Evolutionary conservation across 495 filamentous ascomycete species (phyloP).

Genomic region (Polyplosphaeria fusca): DNA sequence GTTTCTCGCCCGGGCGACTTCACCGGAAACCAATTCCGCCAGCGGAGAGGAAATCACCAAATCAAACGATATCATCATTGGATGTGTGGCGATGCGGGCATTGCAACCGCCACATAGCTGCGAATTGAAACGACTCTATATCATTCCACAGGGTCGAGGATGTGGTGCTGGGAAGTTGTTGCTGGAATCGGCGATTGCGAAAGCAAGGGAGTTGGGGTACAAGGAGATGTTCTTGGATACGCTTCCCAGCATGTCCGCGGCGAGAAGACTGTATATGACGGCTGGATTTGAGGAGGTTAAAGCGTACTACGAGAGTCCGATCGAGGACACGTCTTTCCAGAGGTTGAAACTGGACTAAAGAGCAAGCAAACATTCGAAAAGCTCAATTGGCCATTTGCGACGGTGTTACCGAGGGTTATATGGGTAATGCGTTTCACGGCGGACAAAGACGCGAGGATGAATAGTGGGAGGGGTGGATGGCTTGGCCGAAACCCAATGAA

Average conservation of each 20-base stretch:
- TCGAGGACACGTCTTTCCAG: conserved; percentile 48
- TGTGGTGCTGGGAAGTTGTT: conserved; percentile 49
- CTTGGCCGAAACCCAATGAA: no score
- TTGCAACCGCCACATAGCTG: conserved; percentile 42
- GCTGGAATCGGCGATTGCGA: conserved; percentile 44
- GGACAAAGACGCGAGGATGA: no score
- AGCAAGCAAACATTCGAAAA: background rate
- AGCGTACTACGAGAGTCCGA: conserved; percentile 57
- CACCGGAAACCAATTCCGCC: background rate
- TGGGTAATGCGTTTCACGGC: no score
- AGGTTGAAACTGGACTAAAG: conserved; percentile 12
- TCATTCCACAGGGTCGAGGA: conserved; percentile 47
- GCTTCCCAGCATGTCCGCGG: conserved; percentile 53
- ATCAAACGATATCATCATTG: conserved; percentile 39
- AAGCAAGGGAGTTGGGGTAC: conserved; percentile 51
- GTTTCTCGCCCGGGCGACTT: conserved; percentile 44
- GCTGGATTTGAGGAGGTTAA: conserved; percentile 54
- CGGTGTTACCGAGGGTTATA: no score
- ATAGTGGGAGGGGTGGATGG: no score
- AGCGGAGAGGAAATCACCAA: background rate
- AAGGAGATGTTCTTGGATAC: conserved; percentile 58
- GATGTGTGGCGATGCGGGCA: conserved; percentile 51
- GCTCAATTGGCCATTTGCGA: no score
- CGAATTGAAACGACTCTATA: conserved; percentile 62
- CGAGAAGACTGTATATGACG: conserved; percentile 49